phyloP scores from a whole-genome alignment of 192 early-diverging fungal genomes.

The Podochytrium sp. region DNA sequence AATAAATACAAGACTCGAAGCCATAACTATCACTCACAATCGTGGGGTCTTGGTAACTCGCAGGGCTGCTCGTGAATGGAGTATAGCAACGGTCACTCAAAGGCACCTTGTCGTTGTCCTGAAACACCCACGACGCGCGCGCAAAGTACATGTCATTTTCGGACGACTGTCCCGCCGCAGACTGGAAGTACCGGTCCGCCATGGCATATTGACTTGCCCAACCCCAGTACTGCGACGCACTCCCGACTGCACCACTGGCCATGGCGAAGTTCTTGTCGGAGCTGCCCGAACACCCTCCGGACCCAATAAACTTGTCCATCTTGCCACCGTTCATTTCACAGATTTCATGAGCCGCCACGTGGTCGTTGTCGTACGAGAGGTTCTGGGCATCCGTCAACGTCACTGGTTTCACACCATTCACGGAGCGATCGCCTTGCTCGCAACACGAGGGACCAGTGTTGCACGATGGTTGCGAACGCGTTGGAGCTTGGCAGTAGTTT shows the following conservation, averaged over 20 bases:
- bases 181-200: constrained; percentile 30
- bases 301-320: constrained; percentile 25
- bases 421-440: background rate
- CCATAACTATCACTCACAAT: constrained; percentile 1
- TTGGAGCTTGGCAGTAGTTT: constrained; percentile 14
- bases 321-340: constrained; percentile 25
- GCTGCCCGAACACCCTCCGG: background rate
- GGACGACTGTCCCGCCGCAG: constrained; percentile 7
- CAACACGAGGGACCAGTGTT: constrained; percentile 16
- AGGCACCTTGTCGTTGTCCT: constrained; percentile 2
- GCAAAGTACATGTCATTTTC: constrained; percentile 31
- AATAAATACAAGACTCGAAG: background rate
- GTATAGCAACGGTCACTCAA: background rate
- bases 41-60: background rate
- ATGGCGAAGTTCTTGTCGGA: constrained; percentile 16
- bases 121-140: constrained; percentile 14
- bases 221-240: constrained; percentile 16
- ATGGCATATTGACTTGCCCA: constrained; percentile 26
- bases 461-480: background rate
- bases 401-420: background rate
- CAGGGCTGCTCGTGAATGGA: background rate
- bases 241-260: background rate
- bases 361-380: background rate
- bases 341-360: background rate
- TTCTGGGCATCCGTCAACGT: background rate